Evolutionary conservation across 495 filamentous ascomycete species (phyloP).

Genomic region (Penicillium goetzii): DNA sequence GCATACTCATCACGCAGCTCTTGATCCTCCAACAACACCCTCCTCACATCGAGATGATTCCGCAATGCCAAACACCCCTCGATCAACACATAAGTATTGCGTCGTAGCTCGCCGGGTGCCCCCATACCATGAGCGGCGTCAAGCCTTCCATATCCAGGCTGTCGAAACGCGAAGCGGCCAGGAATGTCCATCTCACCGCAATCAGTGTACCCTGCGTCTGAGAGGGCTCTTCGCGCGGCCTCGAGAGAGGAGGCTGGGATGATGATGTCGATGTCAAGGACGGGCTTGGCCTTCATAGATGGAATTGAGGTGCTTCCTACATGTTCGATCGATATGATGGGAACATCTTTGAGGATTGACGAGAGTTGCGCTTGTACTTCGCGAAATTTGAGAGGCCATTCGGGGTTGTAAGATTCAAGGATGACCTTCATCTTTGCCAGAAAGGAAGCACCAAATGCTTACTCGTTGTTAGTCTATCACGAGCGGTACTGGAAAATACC

Average conservation of each 20-base stretch:
- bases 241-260: constrained; percentile 5
- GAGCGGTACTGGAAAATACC: background rate
- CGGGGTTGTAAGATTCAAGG: background rate
- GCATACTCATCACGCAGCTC: constrained; percentile 15
- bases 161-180: background rate
- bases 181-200: constrained; percentile 1
- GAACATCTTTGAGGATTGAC: background rate
- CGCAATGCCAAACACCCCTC: constrained; percentile 13
- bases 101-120: background rate
- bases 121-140: background rate
- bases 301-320: constrained; percentile 18
- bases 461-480: background rate
- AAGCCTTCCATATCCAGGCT: constrained; percentile 1
- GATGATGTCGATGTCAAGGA: constrained; percentile 21
- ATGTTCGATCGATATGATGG: constrained; percentile 15
- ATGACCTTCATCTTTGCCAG: background rate
- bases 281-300: constrained; percentile 12
- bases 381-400: background rate
- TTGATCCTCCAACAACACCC: constrained; percentile 10
- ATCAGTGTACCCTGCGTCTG: constrained; percentile 2
- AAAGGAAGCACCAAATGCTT: background rate
- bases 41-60: constrained; percentile 17
- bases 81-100: constrained; percentile 14
- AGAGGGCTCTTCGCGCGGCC: background rate
- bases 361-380: background rate